These are phyloP conservation scores for Fusarium sororula DNA, from an alignment of 2,329 filamentous ascomycete genomes.

Conservation along the genomic window DNA sequence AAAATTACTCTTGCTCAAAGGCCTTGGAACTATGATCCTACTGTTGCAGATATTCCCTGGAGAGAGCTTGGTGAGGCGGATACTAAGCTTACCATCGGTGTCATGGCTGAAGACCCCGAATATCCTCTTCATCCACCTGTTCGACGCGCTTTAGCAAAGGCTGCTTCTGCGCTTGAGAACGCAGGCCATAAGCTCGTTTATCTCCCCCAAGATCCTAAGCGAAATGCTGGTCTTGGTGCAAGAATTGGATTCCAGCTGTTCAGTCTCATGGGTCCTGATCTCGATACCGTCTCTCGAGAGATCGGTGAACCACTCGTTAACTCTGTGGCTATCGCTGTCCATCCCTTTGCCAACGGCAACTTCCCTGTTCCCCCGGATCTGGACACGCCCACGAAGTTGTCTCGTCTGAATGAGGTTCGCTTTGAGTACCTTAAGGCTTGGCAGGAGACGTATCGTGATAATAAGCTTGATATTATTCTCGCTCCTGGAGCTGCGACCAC, in stretches of 20 bases:
- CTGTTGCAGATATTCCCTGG: constrained; percentile 57
- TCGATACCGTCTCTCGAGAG: constrained; percentile 14
- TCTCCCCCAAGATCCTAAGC: constrained; percentile 39
- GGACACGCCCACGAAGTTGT: not conserved
- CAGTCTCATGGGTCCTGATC: constrained; percentile 16
- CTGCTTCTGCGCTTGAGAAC: constrained; percentile 48
- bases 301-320: constrained; percentile 31
- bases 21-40: constrained; percentile 57
- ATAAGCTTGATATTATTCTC: constrained; percentile 31
- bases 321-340: constrained; percentile 27
- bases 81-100: constrained; percentile 52
- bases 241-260: constrained; percentile 38
- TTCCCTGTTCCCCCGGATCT: constrained; percentile 25
- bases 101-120: constrained; percentile 57
- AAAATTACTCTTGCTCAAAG: constrained; percentile 49
- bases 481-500: constrained; percentile 27
- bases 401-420: constrained; percentile 1
- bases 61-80: constrained; percentile 37
- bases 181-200: constrained; percentile 57
- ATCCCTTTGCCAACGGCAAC: constrained; percentile 19
- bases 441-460: constrained; percentile 22
- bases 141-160: constrained; percentile 53
- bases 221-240: constrained; percentile 15
- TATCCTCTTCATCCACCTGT: constrained; percentile 63
- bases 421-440: constrained; percentile 21